Conservation (phyloP, 78 protist species). For the Dictyostelium purpureum region DNA sequence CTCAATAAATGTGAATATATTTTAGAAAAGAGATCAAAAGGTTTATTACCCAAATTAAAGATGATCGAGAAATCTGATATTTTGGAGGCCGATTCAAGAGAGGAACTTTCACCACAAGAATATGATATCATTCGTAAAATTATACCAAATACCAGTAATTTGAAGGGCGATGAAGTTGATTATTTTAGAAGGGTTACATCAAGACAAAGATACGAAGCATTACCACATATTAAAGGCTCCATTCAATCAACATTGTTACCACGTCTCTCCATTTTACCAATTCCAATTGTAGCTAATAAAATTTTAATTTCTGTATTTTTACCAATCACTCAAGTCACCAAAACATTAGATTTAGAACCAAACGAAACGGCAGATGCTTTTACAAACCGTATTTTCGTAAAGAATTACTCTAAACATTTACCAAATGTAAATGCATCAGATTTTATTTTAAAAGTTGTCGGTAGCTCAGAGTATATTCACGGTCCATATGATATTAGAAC, state of each 20-base stretch:
- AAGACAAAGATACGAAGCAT: conserved; percentile 46
- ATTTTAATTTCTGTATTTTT: conserved; percentile 32
- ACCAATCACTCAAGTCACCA: conserved; percentile 44
- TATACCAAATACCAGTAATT: conserved; percentile 30
- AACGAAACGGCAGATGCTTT: conserved; percentile 68
- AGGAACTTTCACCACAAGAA: not conserved
- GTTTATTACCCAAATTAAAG: conserved; percentile 56
- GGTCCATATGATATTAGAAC: conserved; percentile 54
- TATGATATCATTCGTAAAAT: conserved; percentile 17
- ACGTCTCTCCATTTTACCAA: conserved; percentile 50
- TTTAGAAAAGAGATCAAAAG: conserved; percentile 9
- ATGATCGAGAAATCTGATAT: conserved; percentile 15
- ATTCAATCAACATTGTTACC: conserved; percentile 15
- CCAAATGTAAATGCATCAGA: conserved; percentile 47
- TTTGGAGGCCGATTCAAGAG: conserved; percentile 19
- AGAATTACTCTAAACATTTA: conserved; percentile 64
- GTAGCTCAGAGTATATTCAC: conserved; percentile 61
- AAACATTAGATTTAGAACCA: conserved; percentile 25
- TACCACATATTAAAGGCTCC: conserved; percentile 53
- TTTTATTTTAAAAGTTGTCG: conserved; percentile 53
- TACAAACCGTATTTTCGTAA: conserved; percentile 8
- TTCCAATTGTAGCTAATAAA: conserved; percentile 8
- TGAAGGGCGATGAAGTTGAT: conserved; percentile 76
- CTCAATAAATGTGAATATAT: conserved; percentile 45
- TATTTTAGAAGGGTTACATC: conserved; percentile 36